phyloP scores from a whole-genome alignment of 2,329 filamentous ascomycete genomes.

The Graphium sp. region DNA sequence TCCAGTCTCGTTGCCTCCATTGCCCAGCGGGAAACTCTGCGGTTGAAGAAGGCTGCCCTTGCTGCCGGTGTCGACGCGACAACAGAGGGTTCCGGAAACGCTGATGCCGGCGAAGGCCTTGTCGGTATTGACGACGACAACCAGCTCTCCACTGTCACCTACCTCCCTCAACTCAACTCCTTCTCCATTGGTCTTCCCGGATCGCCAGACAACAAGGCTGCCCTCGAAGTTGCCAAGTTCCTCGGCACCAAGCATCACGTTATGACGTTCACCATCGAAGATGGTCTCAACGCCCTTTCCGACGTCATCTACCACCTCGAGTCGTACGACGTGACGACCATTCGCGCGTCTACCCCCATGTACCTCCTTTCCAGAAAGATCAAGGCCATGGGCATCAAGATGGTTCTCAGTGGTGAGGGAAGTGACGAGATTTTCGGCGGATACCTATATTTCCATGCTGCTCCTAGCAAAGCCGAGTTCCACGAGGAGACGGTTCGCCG shows the following conservation, averaged over 20 bases:
- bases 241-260: slow-evolving; percentile 95
- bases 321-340: slow-evolving; percentile 95
- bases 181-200: slow-evolving; percentile 95
- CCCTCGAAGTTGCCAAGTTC: slow-evolving; percentile 86
- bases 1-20: slow-evolving; percentile 92
- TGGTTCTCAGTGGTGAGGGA: slow-evolving; percentile 94
- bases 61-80: slow-evolving; percentile 22
- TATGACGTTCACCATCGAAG: slow-evolving; percentile 95
- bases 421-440: slow-evolving; percentile 97
- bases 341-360: slow-evolving; percentile 96
- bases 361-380: slow-evolving; percentile 96
- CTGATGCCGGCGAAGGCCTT: slow-evolving; percentile 50
- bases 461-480: slow-evolving; percentile 81
- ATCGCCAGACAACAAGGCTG: slow-evolving; percentile 83
- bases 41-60: slow-evolving; percentile 50
- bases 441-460: slow-evolving; percentile 96
- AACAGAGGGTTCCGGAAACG: slow-evolving; percentile 23
- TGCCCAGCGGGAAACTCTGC: slow-evolving; percentile 78
- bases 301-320: slow-evolving; percentile 98
- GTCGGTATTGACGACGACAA: slow-evolving; percentile 92
- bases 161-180: slow-evolving; percentile 89
- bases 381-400: slow-evolving; percentile 98
- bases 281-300: slow-evolving; percentile 88
- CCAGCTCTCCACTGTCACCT: slow-evolving; percentile 74
- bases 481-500: slow-evolving; percentile 88